These are phyloP conservation scores for Nemania sp. DNA, from an alignment of 2,329 filamentous ascomycete genomes.

Conservation along the genomic window DNA sequence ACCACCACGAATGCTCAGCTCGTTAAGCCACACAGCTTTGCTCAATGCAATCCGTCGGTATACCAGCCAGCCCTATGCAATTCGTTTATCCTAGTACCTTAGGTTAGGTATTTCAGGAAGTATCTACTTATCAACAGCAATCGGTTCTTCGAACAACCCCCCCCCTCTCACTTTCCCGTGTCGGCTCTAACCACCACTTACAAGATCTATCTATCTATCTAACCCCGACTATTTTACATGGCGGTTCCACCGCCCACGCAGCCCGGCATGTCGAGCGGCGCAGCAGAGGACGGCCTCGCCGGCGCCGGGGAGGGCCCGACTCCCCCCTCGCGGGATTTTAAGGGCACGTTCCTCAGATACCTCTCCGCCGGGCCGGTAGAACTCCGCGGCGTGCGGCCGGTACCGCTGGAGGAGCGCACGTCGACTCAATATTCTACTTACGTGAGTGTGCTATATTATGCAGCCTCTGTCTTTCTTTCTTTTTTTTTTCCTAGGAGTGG, in stretches of 20 bases:
- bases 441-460: slow-evolving; percentile 34
- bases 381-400: slow-evolving; percentile 37
- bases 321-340: neutral
- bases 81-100: too few relatives aligned
- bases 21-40: too few relatives aligned
- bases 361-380: slow-evolving; percentile 27
- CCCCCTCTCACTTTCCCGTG: too few relatives aligned
- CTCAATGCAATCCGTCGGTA: too few relatives aligned
- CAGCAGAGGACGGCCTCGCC: neutral
- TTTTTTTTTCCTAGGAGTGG: neutral
- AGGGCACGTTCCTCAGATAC: neutral
- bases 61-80: too few relatives aligned
- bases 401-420: slow-evolving; percentile 38
- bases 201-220: neutral
- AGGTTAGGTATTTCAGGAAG: too few relatives aligned
- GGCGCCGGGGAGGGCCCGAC: neutral
- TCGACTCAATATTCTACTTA: slow-evolving; percentile 38
- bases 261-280: neutral
- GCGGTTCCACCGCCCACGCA: neutral
- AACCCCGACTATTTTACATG: neutral
- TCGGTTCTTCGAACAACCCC: too few relatives aligned
- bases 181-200: too few relatives aligned
- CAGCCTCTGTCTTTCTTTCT: neutral
- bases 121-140: too few relatives aligned
- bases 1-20: too few relatives aligned